Conservation (phyloP, 805 yeast species). For the Lachancea sp. region DNA sequence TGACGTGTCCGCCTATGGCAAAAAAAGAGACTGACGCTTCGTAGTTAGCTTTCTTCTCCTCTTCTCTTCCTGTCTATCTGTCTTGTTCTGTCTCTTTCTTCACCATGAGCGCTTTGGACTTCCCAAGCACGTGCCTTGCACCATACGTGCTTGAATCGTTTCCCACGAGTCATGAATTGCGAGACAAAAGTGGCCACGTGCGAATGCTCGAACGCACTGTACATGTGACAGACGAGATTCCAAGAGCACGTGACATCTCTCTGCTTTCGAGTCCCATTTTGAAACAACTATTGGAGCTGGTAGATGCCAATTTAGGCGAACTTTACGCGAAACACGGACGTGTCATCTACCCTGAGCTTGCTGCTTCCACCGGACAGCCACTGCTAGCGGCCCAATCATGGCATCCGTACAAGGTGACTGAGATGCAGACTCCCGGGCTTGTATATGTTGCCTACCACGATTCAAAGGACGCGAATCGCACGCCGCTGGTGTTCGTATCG, state of each 20-base stretch:
- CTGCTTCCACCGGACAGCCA: neutral
- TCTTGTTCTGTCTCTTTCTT: neutral
- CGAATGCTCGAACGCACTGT: neutral
- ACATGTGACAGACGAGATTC: neutral
- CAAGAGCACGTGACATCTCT: neutral
- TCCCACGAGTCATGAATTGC: neutral
- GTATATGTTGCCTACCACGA: conserved; percentile 23
- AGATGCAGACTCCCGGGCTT: conserved; percentile 25
- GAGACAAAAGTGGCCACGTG: neutral
- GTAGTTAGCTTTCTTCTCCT: too few relatives aligned
- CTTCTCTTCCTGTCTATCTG: too few relatives aligned
- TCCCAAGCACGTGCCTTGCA: neutral
- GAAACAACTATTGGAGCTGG: conserved; percentile 10
- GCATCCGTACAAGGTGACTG: conserved; percentile 24
- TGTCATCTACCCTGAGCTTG: conserved; percentile 13
- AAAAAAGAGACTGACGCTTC: too few relatives aligned
- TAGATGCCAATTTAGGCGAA: conserved; percentile 24
- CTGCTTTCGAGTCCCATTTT: neutral
- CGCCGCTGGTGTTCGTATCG: conserved; percentile 19
- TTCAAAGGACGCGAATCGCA: neutral
- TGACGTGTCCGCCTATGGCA: too few relatives aligned
- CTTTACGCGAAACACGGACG: conserved; percentile 16
- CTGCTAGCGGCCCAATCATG: conserved; percentile 13
- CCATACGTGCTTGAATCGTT: neutral
- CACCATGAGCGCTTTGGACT: neutral